A percentile compares a stretch with the other conserved stretches of the same genome.
These are phyloP conservation scores for Penicillium verhagenii DNA, from an alignment of 495 filamentous ascomycete genomes.

Conservation along the genomic window DNA sequence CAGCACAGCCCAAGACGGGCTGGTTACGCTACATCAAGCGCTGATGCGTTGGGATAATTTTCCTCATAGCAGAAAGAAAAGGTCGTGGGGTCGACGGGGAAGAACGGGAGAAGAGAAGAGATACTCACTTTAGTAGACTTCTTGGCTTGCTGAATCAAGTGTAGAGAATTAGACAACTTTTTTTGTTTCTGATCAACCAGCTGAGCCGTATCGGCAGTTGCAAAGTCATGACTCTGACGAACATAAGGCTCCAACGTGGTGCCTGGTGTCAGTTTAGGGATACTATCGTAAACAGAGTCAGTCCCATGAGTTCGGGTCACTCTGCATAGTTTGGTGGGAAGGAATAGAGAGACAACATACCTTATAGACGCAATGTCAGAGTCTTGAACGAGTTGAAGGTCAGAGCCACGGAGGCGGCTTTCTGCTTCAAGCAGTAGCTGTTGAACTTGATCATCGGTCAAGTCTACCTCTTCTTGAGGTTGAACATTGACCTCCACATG, in stretches of 20 bases:
- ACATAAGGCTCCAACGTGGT: conserved; percentile 50
- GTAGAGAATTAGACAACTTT: conserved; percentile 39
- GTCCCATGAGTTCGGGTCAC: too few relatives aligned
- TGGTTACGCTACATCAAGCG: conserved; percentile 62
- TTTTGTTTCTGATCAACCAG: conserved; percentile 43
- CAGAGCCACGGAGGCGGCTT: conserved; percentile 45
- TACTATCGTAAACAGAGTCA: conserved; percentile 15
- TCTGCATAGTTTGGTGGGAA: too few relatives aligned
- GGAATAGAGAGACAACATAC: conserved; percentile 21
- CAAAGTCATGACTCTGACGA: conserved; percentile 40
- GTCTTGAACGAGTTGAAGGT: conserved; percentile 7
- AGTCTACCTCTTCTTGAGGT: conserved; percentile 21
- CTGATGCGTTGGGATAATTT: conserved; percentile 56
- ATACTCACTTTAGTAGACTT: conserved; percentile 44
- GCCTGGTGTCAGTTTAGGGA: conserved; percentile 44
- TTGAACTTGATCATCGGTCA: conserved; percentile 58
- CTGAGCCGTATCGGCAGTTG: conserved; percentile 45
- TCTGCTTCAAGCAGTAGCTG: conserved; percentile 65
- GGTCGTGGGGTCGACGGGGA: neutral
- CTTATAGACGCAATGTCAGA: conserved; percentile 14
- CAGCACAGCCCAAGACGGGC: conserved; percentile 77
- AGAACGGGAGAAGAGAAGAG: conserved; percentile 13
- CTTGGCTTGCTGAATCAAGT: conserved; percentile 39
- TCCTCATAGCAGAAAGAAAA: conserved; percentile 60
- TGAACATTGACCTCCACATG: conserved; percentile 4